A percentile compares a stretch with the other conserved stretches of the same genome.
Evolutionary conservation across 2,329 filamentous ascomycete species (phyloP).

Genomic region (Pseudocercospora musae): DNA sequence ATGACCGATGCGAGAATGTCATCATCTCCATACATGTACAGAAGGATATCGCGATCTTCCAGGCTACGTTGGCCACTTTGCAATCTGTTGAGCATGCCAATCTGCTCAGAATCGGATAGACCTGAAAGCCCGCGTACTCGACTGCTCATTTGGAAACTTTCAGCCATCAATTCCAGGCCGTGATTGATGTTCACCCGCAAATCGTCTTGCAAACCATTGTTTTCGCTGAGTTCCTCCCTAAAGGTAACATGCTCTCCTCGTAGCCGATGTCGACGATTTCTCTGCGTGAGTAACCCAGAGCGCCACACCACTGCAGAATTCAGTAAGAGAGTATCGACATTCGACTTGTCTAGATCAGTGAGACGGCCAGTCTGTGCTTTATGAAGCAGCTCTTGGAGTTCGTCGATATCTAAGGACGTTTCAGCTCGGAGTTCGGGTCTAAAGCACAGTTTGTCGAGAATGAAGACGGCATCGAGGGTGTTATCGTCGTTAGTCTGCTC

Average conservation of each 20-base stretch:
- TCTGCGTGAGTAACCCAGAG: slow-evolving; percentile 19
- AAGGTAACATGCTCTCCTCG: slow-evolving; percentile 19
- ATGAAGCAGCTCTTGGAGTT: slow-evolving; percentile 5
- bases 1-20: slow-evolving; percentile 18
- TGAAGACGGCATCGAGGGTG: slow-evolving; percentile 20
- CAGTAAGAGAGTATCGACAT: slow-evolving; percentile 10
- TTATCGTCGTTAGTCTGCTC: slow-evolving; percentile 21
- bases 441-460: slow-evolving; percentile 13
- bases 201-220: neutral
- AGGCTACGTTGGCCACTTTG: slow-evolving; percentile 26
- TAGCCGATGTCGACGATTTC: slow-evolving; percentile 17
- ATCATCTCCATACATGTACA: slow-evolving; percentile 24
- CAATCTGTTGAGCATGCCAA: slow-evolving; percentile 30
- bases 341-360: slow-evolving; percentile 4
- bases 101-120: slow-evolving; percentile 23
- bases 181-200: slow-evolving; percentile 10
- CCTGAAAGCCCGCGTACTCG: slow-evolving; percentile 24
- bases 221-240: slow-evolving; percentile 2
- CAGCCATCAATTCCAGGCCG: slow-evolving; percentile 32
- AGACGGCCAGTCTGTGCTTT: slow-evolving; percentile 11
- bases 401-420: neutral
- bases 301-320: slow-evolving; percentile 16
- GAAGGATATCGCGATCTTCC: slow-evolving; percentile 23
- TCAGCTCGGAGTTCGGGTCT: slow-evolving; percentile 6
- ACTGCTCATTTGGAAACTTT: slow-evolving; percentile 31